Base-by-base conservation (phyloP, 352 stramenopile genomes). In the Globisporangium lucens region DNA sequence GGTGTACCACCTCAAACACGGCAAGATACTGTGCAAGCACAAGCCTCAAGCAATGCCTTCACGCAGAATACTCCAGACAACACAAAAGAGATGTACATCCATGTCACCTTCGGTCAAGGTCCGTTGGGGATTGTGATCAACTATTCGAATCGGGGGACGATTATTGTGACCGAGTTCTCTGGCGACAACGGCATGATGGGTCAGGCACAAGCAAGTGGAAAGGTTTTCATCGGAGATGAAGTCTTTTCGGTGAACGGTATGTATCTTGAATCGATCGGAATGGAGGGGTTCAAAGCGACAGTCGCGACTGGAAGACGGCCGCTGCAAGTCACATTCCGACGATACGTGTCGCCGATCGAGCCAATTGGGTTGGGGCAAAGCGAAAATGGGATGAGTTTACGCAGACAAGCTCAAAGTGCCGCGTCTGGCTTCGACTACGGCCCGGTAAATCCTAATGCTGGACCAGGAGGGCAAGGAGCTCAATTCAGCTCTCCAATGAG, bases 41-140 rank as follows among this genome's bases (percentile, higher is more conserved):
- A 46, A 5, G 49, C 35, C 0, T 20, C 22, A 38, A 29, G 24
- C 5, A 58, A 2, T 29, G 3, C 46, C 24, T 61, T 70, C 33
- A 30, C 49, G 0, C 47, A 41, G 29, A 49, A 29, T 17, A 13
- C 51, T 38, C 43, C 33, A 53, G 62, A 65, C 12, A 60, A 65
- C 67, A 17, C 20, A 4, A 75, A 56, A n/a, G 70, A 77, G n/a
- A 75, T 75, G 29, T 75, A 89, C 10, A 67, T 88, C 2, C 69
- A 91, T 29, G 87, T 94, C 61, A 71, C 87, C 27, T 95, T 95
- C 72, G 77, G 73, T 0, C 67, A 76, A 36, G 88, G 88, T 13
- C 88, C 85, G 2, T 71, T 95, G 27, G 86, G 86, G 1, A 87
- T 94, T 38, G 88, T 95, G 63, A 94, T 95, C 57, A 93, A 95